Evolutionary conservation across 2,329 filamentous ascomycete species (phyloP).

Genomic region (Arthrobotrys entomopaga): DNA sequence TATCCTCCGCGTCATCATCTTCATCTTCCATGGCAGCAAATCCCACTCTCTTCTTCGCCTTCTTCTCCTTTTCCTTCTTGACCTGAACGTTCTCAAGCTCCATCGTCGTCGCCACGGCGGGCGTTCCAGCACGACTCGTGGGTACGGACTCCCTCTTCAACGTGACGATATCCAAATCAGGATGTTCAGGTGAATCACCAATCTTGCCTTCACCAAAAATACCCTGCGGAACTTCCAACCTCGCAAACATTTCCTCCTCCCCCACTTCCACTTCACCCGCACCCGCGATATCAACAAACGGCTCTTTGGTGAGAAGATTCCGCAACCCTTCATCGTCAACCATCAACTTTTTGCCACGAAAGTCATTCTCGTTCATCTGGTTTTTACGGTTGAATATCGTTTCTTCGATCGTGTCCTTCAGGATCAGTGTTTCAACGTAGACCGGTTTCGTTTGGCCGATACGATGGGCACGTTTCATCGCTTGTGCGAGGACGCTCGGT

Average conservation of each 20-base stretch:
- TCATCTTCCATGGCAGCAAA: conserved; percentile 17
- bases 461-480: conserved; percentile 86
- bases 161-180: conserved; percentile 38
- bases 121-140: conserved; percentile 8
- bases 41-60: conserved; percentile 25
- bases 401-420: conserved; percentile 84
- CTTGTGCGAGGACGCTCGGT: conserved; percentile 80
- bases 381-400: conserved; percentile 78
- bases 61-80: background rate
- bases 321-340: conserved; percentile 70
- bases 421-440: conserved; percentile 83
- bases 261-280: too few species aligned
- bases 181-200: conserved; percentile 49
- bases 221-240: conserved; percentile 63
- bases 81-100: background rate
- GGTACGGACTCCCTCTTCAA: conserved; percentile 18
- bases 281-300: conserved; percentile 64
- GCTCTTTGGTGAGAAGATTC: conserved; percentile 69
- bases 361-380: conserved; percentile 75
- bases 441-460: conserved; percentile 85
- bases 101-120: background rate
- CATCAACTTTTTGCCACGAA: conserved; percentile 68
- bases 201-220: conserved; percentile 62
- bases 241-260: conserved; percentile 61
- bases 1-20: background rate